Evolutionary conservation across 2,329 filamentous ascomycete species (phyloP).

Genomic region (Hypoxylon sp.): DNA sequence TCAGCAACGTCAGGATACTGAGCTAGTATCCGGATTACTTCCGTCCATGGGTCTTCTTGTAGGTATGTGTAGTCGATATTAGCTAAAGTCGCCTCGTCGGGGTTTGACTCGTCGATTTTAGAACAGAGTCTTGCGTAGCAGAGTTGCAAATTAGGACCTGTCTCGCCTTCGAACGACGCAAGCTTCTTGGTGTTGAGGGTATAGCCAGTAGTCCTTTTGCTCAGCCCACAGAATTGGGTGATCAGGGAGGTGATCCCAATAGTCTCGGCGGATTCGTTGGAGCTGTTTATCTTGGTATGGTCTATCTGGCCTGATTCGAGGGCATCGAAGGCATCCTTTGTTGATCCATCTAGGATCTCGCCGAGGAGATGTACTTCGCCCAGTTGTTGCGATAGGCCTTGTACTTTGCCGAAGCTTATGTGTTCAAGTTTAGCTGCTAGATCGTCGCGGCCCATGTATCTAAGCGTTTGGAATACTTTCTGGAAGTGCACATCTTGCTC

Average conservation of each 20-base stretch:
- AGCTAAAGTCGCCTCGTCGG: constrained; percentile 70
- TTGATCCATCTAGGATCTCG: constrained; percentile 33
- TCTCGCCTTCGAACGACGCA: constrained; percentile 88
- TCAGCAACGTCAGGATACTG: constrained; percentile 75
- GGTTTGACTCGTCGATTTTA: constrained; percentile 70
- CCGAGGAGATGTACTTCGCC: constrained; percentile 69
- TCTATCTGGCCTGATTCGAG: background rate
- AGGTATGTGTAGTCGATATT: constrained; percentile 61
- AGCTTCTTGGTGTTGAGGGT: constrained; percentile 85
- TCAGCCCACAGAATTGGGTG: constrained; percentile 58
- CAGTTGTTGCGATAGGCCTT: constrained; percentile 60
- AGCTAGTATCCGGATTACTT: constrained; percentile 71
- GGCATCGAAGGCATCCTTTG: constrained; percentile 1
- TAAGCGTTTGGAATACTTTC: constrained; percentile 54
- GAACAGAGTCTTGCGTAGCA: constrained; percentile 80
- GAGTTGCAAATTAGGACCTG: constrained; percentile 88
- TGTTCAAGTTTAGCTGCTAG: constrained; percentile 56
- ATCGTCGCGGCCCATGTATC: constrained; percentile 56
- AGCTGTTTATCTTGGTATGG: constrained; percentile 8
- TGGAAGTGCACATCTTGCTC: constrained; percentile 57
- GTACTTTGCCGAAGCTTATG: constrained; percentile 64
- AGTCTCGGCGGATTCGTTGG: constrained; percentile 26
- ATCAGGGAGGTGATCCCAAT: constrained; percentile 35
- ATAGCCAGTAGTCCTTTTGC: constrained; percentile 64
- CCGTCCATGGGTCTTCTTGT: constrained; percentile 54